Conservation (phyloP, 306 rosid species). For the Citrullus amarus region DNA sequence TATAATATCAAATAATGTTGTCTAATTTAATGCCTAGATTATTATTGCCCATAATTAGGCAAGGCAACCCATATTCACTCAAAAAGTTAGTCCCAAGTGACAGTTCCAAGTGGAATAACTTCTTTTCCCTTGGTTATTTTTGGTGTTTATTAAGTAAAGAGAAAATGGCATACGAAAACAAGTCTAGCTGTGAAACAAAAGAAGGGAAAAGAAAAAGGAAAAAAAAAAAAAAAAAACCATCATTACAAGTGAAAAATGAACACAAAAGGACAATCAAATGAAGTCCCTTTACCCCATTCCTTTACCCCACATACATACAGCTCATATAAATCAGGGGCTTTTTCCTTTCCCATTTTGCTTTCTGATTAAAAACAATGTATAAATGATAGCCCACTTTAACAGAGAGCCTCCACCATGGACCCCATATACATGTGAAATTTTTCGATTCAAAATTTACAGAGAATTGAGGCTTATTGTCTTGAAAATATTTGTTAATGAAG, state of each 20-base stretch:
- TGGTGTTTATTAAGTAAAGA: neutral
- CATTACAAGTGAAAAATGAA: conserved; percentile 60
- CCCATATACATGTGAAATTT: conserved; percentile 38
- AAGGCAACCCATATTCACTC: conserved; percentile 25
- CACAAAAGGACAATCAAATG: conserved; percentile 57
- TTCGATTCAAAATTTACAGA: conserved; percentile 26
- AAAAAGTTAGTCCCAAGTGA: conserved; percentile 13
- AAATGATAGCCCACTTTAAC: conserved; percentile 62
- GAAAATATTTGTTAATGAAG: neutral
- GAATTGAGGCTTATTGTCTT: conserved; percentile 30
- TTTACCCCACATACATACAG: conserved; percentile 59
- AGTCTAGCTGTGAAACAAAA: conserved; percentile 27
- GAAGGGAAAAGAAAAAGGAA: neutral
- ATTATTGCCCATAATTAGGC: conserved; percentile 47
- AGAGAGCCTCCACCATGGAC: conserved; percentile 72
- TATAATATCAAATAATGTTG: conserved; percentile 56
- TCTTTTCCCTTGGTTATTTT: conserved; percentile 2
- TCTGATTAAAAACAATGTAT: conserved; percentile 18
- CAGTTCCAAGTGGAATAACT: conserved; percentile 6
- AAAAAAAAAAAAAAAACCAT: conserved; percentile 13
- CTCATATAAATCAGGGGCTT: conserved; percentile 46
- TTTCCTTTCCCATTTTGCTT: conserved; percentile 24
- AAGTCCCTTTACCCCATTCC: conserved; percentile 46
- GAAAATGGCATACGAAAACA: conserved; percentile 21
- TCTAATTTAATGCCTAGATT: conserved; percentile 33